A percentile compares a stretch with the other conserved stretches of the same genome.
Evolutionary conservation across 352 stramenopile genomes (phyloP).

Genomic region (Blastocystis sp.): DNA sequence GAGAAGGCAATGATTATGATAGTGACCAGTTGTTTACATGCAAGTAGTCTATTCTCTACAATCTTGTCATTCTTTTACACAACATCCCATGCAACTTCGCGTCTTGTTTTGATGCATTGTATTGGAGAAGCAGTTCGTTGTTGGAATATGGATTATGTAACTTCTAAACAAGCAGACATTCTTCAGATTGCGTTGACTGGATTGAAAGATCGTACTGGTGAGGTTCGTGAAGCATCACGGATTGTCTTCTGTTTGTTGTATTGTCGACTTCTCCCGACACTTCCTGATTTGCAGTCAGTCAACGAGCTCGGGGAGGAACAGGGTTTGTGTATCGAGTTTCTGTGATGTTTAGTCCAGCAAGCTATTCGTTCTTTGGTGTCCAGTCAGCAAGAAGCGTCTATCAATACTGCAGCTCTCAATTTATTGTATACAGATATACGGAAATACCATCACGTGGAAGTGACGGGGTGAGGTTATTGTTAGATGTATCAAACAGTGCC

Average conservation of each 20-base stretch:
- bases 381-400: neutral
- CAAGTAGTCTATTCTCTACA: constrained; percentile 20
- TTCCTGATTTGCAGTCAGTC: neutral
- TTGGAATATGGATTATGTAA: constrained; percentile 37
- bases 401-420: constrained; percentile 28
- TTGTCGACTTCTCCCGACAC: neutral
- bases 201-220: constrained; percentile 32
- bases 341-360: neutral
- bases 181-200: constrained; percentile 2
- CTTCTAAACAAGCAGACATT: constrained; percentile 5
- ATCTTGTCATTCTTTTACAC: constrained; percentile 56
- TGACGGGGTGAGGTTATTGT: too few relatives aligned
- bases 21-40: neutral
- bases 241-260: constrained; percentile 50
- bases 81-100: neutral
- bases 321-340: neutral
- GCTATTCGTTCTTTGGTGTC: neutral
- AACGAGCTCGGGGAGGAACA: neutral
- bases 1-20: constrained; percentile 15
- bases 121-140: constrained; percentile 42
- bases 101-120: constrained; percentile 28
- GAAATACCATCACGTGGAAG: neutral
- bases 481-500: too few relatives aligned
- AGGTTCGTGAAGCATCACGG: constrained; percentile 44
- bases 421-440: neutral